phyloP scores from a whole-genome alignment of 768 basidiomycete species.

The Nidula microcarpa region DNA sequence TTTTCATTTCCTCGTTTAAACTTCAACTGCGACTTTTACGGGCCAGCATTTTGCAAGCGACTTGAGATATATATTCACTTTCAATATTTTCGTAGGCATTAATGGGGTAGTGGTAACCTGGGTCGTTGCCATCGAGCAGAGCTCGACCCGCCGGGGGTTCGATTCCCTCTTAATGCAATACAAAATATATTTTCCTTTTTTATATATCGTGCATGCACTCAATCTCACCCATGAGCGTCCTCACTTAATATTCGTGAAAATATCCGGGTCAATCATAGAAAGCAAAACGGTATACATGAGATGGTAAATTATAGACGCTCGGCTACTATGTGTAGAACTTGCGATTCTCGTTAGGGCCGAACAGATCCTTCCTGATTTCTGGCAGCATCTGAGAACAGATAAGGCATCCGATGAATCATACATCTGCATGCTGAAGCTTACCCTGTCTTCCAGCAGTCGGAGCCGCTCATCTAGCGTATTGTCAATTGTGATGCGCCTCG shows the following conservation, averaged over 20 bases:
- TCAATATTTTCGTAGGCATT: conserved; percentile 17
- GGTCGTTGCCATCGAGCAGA: conserved; percentile 54
- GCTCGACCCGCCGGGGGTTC: conserved; percentile 84
- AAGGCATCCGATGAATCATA: neutral
- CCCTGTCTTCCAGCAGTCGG: conserved; percentile 84
- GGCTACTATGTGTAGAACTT: conserved; percentile 71
- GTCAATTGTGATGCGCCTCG: conserved; percentile 81
- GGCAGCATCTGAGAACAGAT: conserved; percentile 78
- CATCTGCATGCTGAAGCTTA: conserved; percentile 31
- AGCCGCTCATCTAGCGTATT: conserved; percentile 94
- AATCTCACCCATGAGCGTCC: too few relatives aligned
- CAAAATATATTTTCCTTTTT: too few relatives aligned
- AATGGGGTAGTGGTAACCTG: conserved; percentile 68
- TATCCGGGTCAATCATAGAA: too few relatives aligned
- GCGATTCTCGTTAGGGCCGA: conserved; percentile 87
- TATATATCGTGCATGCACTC: too few relatives aligned
- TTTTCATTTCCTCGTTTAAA: too few relatives aligned
- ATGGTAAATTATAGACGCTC: too few relatives aligned
- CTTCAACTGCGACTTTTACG: too few relatives aligned
- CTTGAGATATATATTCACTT: too few relatives aligned
- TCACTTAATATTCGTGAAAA: too few relatives aligned
- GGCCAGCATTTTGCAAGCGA: too few relatives aligned
- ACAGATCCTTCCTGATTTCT: conserved; percentile 86
- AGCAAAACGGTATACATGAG: too few relatives aligned
- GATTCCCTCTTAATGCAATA: conserved; percentile 87